Conservation (phyloP, 306 rosid genomes). For the Aeschynomene evenia region DNA sequence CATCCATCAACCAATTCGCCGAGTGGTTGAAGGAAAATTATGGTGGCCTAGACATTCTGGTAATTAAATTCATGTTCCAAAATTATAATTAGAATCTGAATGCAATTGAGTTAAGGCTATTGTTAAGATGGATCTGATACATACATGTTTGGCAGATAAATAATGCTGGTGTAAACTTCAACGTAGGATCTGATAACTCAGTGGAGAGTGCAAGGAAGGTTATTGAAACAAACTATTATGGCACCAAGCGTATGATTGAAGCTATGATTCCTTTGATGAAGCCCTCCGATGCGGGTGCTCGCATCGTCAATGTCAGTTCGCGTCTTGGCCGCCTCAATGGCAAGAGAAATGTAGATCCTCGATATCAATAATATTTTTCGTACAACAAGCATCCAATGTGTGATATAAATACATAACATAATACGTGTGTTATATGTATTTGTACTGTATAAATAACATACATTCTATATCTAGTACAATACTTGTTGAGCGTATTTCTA, state of each 20-base stretch:
- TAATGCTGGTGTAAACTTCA: conserved; percentile 84
- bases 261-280: conserved; percentile 92
- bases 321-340: conserved; percentile 73
- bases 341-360: conserved; percentile 76
- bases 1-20: conserved; percentile 55
- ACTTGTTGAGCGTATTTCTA: no score
- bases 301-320: conserved; percentile 85
- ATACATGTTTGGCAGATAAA: conserved; percentile 60
- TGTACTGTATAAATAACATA: no score
- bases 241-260: conserved; percentile 76
- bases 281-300: conserved; percentile 68
- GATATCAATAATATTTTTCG: no score
- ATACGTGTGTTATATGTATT: no score
- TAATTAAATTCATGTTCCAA: conserved; percentile 40
- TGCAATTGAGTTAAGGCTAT: not conserved
- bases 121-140: no score
- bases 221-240: conserved; percentile 72
- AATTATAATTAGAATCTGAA: not conserved
- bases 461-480: no score
- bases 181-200: conserved; percentile 61
- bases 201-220: conserved; percentile 62
- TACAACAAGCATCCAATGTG: no score
- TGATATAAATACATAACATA: no score
- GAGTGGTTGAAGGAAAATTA: conserved; percentile 72
- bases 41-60: conserved; percentile 90